phyloP scores from a whole-genome alignment of 2,329 filamentous ascomycete genomes.

The Blastomyces percursus region DNA sequence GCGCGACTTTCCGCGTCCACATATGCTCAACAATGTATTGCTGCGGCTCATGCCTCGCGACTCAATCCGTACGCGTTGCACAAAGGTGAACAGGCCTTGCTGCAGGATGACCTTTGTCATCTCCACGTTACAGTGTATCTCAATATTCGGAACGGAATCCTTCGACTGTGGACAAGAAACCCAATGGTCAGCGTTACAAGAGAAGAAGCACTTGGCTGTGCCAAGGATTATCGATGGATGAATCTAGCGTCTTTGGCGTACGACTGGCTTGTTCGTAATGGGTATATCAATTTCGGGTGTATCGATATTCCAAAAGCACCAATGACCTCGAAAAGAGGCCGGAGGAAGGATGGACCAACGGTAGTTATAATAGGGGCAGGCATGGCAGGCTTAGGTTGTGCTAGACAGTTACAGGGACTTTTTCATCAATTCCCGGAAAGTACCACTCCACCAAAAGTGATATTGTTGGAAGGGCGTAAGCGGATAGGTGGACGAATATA shows the following conservation, averaged over 20 bases:
- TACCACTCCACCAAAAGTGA: constrained; percentile 56
- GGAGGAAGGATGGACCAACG: constrained; percentile 50
- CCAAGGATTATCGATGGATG: constrained; percentile 79
- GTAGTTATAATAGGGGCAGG: constrained; percentile 85
- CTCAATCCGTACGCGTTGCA: constrained; percentile 85
- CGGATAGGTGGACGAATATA: constrained; percentile 89
- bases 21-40: constrained; percentile 84
- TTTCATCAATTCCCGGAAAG: constrained; percentile 70
- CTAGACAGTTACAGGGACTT: constrained; percentile 78
- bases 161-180: constrained; percentile 80
- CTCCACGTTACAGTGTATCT: constrained; percentile 89
- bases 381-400: constrained; percentile 86
- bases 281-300: constrained; percentile 96
- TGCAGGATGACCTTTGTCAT: constrained; percentile 72
- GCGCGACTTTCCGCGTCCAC: constrained; percentile 58
- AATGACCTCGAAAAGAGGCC: constrained; percentile 29
- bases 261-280: constrained; percentile 80
- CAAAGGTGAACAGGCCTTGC: constrained; percentile 66
- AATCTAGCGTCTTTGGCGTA: constrained; percentile 79
- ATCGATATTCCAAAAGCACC: constrained; percentile 52
- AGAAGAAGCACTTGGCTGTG: constrained; percentile 82
- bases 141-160: constrained; percentile 89
- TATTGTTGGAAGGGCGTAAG: constrained; percentile 76
- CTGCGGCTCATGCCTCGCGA: constrained; percentile 78
- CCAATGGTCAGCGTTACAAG: constrained; percentile 70